These are phyloP conservation scores for Fusarium albidum DNA, from an alignment of 2,329 filamentous ascomycete species.

Conservation along the genomic window DNA sequence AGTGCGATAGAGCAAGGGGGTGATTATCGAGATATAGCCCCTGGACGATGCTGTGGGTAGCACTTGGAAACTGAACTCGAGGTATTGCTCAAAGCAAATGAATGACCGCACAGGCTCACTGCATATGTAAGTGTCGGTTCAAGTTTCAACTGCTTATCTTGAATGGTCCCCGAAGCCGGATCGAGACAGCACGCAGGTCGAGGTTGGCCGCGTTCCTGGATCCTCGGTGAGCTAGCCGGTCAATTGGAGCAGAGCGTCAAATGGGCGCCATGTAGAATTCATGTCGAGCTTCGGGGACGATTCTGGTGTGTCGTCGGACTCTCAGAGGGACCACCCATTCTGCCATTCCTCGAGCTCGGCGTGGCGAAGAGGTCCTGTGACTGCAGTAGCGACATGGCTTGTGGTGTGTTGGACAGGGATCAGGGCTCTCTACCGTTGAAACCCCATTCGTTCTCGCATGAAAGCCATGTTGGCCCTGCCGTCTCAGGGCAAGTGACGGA, in stretches of 20 bases:
- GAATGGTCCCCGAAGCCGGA: conserved; percentile 26
- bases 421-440: conserved; percentile 37
- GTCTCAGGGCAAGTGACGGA: conserved; percentile 34
- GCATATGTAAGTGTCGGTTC: conserved; percentile 16
- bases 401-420: conserved; percentile 42
- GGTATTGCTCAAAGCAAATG: conserved; percentile 10
- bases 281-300: conserved; percentile 21
- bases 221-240: conserved; percentile 40
- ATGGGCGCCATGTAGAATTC: conserved; percentile 24
- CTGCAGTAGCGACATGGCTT: conserved; percentile 38
- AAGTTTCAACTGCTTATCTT: conserved; percentile 27
- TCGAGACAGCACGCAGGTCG: conserved; percentile 16
- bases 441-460: conserved; percentile 40
- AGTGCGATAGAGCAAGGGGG: not conserved
- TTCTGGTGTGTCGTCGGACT: conserved; percentile 25
- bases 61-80: not conserved
- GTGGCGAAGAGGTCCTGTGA: conserved; percentile 42
- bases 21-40: conserved; percentile 4
- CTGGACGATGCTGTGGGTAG: conserved; percentile 4
- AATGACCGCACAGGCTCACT: not conserved
- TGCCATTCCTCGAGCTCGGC: conserved; percentile 35
- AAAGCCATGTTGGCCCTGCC: conserved; percentile 28
- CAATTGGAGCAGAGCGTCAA: conserved; percentile 29
- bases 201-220: conserved; percentile 38
- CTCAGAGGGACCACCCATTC: conserved; percentile 26